A percentile compares a stretch with the other conserved stretches of the same genome.
These are phyloP conservation scores for Grosmannia serpens DNA, from an alignment of 2,329 filamentous ascomycete genomes.

Conservation along the genomic window DNA sequence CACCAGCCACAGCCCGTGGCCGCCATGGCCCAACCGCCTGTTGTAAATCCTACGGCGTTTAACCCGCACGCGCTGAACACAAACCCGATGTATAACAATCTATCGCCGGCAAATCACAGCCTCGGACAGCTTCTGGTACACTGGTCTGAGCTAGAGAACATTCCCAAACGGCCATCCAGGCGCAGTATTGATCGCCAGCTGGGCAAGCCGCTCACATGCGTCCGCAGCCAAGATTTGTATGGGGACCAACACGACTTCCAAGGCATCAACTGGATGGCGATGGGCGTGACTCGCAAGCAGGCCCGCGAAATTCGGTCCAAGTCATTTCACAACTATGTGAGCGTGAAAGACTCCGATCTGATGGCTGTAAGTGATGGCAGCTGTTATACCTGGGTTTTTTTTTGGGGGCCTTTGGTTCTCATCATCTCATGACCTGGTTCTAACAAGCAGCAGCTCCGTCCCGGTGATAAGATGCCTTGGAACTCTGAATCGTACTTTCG, in stretches of 20 bases:
- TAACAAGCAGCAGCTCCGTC: slow-evolving; percentile 1
- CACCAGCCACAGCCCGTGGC: background rate
- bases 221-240: slow-evolving; percentile 34
- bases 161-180: background rate
- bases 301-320: slow-evolving; percentile 35
- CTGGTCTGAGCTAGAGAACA: background rate
- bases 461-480: slow-evolving; percentile 22
- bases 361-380: slow-evolving; percentile 31
- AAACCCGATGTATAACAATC: background rate
- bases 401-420: background rate
- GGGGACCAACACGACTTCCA: slow-evolving; percentile 48
- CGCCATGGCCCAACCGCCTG: too few species aligned
- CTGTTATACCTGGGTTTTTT: background rate
- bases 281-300: slow-evolving; percentile 37
- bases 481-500: slow-evolving; percentile 40
- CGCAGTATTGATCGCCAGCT: slow-evolving; percentile 15
- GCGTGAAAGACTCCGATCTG: slow-evolving; percentile 33
- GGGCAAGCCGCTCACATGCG: slow-evolving; percentile 6
- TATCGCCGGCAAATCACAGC: background rate
- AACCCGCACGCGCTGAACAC: background rate
- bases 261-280: slow-evolving; percentile 43
- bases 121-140: background rate
- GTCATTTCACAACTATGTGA: slow-evolving; percentile 49
- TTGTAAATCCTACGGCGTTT: background rate
- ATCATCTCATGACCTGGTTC: background rate